Evolutionary conservation across 2,329 filamentous ascomycete species (phyloP).

Genomic region (Ophiocordyceps unilateralis): DNA sequence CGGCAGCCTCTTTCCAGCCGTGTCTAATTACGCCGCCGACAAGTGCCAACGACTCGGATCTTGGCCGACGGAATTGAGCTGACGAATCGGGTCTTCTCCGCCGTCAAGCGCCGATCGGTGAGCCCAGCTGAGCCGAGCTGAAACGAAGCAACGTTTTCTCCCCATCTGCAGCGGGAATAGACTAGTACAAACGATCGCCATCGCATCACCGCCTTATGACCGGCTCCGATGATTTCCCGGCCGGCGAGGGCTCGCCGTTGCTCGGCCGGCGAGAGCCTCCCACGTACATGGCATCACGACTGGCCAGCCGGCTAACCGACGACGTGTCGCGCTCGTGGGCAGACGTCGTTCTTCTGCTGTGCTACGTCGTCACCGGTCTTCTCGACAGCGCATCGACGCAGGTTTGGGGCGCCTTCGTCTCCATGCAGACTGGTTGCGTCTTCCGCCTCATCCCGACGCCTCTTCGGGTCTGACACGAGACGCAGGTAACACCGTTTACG

Average conservation of each 20-base stretch:
- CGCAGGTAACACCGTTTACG: slow-evolving; percentile 58
- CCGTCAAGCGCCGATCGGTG: too few species aligned
- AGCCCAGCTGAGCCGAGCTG: too few species aligned
- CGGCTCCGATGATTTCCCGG: background rate
- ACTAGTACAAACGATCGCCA: too few species aligned
- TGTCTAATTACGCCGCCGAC: too few species aligned
- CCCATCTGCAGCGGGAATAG: too few species aligned
- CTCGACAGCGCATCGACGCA: slow-evolving; percentile 61
- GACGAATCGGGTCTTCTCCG: too few species aligned
- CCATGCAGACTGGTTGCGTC: slow-evolving; percentile 61
- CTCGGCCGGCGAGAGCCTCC: slow-evolving; percentile 8
- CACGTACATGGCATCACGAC: too few species aligned
- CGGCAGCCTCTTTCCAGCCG: too few species aligned
- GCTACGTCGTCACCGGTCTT: slow-evolving; percentile 62
- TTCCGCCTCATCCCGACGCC: background rate
- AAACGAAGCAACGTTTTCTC: too few species aligned
- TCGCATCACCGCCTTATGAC: background rate
- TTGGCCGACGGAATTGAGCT: too few species aligned
- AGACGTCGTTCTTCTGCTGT: slow-evolving; percentile 51
- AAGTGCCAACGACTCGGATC: too few species aligned
- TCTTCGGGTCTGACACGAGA: background rate
- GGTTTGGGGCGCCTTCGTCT: slow-evolving; percentile 66
- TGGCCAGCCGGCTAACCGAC: slow-evolving; percentile 16
- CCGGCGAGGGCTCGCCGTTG: slow-evolving; percentile 16
- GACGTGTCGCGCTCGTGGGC: slow-evolving; percentile 45